phyloP scores from a whole-genome alignment of 768 basidiomycete genomes.

The Rhizopogon sp. region DNA sequence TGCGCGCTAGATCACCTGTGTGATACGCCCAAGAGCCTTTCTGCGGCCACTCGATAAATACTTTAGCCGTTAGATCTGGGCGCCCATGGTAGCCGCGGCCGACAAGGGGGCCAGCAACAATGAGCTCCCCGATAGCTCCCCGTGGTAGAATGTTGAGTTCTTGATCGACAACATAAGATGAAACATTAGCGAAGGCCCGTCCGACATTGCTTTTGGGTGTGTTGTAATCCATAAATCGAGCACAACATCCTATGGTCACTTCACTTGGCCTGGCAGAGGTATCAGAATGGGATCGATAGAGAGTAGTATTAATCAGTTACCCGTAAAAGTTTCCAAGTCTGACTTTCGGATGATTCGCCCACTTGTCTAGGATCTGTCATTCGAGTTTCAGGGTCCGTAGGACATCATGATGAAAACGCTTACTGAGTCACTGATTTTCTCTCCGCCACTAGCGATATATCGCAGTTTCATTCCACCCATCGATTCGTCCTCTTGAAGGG shows the following conservation, averaged over 20 bases:
- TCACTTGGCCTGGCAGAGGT: slow-evolving; percentile 36
- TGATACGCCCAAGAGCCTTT: slow-evolving; percentile 39
- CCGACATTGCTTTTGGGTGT: slow-evolving; percentile 42
- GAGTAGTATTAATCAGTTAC: slow-evolving; percentile 9
- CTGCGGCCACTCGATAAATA: slow-evolving; percentile 40
- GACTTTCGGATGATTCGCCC: slow-evolving; percentile 40
- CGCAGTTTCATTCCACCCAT: slow-evolving; percentile 29
- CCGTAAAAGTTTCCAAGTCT: slow-evolving; percentile 48
- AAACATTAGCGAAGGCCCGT: slow-evolving; percentile 30
- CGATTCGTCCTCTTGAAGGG: slow-evolving; percentile 24
- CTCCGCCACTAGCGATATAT: slow-evolving; percentile 46
- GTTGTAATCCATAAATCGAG: slow-evolving; percentile 34
- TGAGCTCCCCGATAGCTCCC: slow-evolving; percentile 42
- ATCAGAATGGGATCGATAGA: not conserved
- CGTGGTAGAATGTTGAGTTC: slow-evolving; percentile 38
- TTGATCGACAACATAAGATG: slow-evolving; percentile 37
- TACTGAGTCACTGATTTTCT: slow-evolving; percentile 49
- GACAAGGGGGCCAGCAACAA: slow-evolving; percentile 46
- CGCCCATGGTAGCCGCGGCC: slow-evolving; percentile 46
- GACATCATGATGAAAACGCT: slow-evolving; percentile 9
- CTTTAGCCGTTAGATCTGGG: slow-evolving; percentile 39
- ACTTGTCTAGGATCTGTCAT: slow-evolving; percentile 37
- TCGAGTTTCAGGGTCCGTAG: not conserved
- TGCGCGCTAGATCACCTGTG: slow-evolving; percentile 46
- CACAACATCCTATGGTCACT: slow-evolving; percentile 48